Evolutionary conservation across 176 grass and related monocot species (phyloP), one percentile per base, ranked within the genome.

Genomic region (bread wheat (Triticum aestivum)): DNA sequence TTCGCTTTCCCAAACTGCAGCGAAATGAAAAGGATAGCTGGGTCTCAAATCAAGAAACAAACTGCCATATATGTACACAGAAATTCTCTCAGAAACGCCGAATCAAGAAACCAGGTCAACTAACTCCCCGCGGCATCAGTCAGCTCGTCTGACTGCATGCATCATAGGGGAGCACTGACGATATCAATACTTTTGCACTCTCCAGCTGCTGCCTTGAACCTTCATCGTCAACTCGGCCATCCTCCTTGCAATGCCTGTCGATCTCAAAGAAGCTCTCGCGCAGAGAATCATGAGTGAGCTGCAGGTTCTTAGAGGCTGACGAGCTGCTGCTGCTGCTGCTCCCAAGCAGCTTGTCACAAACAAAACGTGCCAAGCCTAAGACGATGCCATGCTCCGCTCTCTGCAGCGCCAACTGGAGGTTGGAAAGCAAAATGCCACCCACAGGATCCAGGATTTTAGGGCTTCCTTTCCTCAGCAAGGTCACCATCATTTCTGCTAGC

Each of bases 391-490:
- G 86, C 73, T 94, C 83, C n/a, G 86, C 86, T 72, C 59, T 91
- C 51, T 88, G 86, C 54, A 95, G 47, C 65, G 79, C 79, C 35
- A 66, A 45, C 39, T 84, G 37, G 27, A 94, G 47, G 61, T 44
- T 68, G 24, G 86, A 85, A 66, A 94, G 23, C 64, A 98, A 71
- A 86, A 92, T 79, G 64, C 65, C 63, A 29, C 90, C 70, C 4
- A 94, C 63, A 7, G 90, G 91, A 59, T 95, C 93, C 37, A 98
- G 73, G 77, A 98, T 89, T 79, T 78, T 86, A 5, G 73, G 82
- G 82, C 71, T 92, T 87, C 93, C 93, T 91, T 98, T 98, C 82
- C 88, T 96, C 65, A 96, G 72, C 51, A 95, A 65, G 26, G 73
- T 68, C n/a, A 89, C 82, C 85, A 96, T 67, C 77, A 84, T 92